Percentiles rank a stretch among this genome's conserved stretches.
These are phyloP conservation scores for Corylus americana DNA, from an alignment of 306 rosid genomes.

Conservation along the genomic window DNA sequence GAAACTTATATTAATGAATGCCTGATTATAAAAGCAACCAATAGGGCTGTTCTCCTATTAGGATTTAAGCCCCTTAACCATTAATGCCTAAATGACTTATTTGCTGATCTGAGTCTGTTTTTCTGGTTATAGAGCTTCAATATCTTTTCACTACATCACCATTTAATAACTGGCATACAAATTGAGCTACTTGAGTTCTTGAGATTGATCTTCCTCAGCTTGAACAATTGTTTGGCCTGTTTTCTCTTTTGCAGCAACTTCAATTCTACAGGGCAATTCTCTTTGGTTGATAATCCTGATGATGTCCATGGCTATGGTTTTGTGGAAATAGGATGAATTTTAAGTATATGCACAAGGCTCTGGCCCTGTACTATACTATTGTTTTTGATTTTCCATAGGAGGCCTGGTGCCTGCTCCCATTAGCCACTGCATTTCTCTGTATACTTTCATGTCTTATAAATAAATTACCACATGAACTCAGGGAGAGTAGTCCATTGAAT, in stretches of 20 bases:
- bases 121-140: background rate
- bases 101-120: background rate
- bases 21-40: background rate
- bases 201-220: background rate
- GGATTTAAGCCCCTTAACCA: background rate
- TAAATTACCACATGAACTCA: background rate
- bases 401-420: background rate
- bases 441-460: background rate
- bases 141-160: background rate
- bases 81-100: background rate
- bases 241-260: conserved; percentile 40
- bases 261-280: conserved; percentile 35
- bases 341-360: background rate
- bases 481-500: background rate
- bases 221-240: background rate
- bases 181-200: background rate
- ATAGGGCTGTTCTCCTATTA: background rate
- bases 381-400: background rate
- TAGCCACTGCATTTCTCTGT: background rate
- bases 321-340: conserved; percentile 23
- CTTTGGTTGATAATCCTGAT: conserved; percentile 36
- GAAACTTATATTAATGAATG: background rate
- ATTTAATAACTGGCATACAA: background rate
- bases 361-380: background rate
- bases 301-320: conserved; percentile 31